A percentile compares a stretch with the other conserved stretches of the same genome.
These are phyloP conservation scores for Lactarius trivialis DNA, from an alignment of 768 basidiomycete species.

Conservation along the genomic window DNA sequence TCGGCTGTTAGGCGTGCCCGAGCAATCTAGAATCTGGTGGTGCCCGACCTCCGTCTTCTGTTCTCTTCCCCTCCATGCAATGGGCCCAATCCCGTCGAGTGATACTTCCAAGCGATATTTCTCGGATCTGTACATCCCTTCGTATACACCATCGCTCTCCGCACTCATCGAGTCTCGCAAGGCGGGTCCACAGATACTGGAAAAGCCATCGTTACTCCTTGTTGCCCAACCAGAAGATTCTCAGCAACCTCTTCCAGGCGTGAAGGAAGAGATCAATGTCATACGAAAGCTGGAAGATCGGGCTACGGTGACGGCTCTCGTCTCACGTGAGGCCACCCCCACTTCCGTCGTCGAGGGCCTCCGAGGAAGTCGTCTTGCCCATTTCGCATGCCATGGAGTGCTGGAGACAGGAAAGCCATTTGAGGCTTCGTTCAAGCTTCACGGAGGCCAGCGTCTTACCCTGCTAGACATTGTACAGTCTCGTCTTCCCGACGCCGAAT, in stretches of 20 bases:
- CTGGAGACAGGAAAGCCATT: conserved; percentile 1
- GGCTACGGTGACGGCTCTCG: not conserved
- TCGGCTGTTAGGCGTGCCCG: not conserved
- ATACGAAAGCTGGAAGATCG: not conserved
- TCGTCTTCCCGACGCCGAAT: conserved; percentile 3
- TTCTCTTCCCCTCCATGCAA: conserved; percentile 16
- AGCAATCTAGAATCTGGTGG: not conserved
- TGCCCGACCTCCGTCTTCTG: not conserved
- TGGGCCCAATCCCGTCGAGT: not conserved
- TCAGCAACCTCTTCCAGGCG: not conserved
- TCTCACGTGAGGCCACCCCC: not conserved
- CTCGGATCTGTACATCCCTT: not conserved
- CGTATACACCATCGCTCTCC: not conserved
- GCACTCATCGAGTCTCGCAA: conserved; percentile 2
- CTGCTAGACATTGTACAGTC: conserved; percentile 5
- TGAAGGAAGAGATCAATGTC: not conserved
- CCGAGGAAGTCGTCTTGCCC: not conserved
- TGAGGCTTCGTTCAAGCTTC: not conserved
- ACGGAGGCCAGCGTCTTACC: not conserved
- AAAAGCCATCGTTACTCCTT: not conserved
- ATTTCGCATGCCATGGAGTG: conserved; percentile 11
- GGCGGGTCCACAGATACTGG: not conserved
- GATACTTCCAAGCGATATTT: not conserved
- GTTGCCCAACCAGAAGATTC: not conserved
- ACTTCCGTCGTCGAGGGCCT: not conserved